Evolutionary conservation across 2,329 filamentous ascomycete species (phyloP), one percentile per base, ranked within the genome.

Genomic region (Aschersonia sp.): DNA sequence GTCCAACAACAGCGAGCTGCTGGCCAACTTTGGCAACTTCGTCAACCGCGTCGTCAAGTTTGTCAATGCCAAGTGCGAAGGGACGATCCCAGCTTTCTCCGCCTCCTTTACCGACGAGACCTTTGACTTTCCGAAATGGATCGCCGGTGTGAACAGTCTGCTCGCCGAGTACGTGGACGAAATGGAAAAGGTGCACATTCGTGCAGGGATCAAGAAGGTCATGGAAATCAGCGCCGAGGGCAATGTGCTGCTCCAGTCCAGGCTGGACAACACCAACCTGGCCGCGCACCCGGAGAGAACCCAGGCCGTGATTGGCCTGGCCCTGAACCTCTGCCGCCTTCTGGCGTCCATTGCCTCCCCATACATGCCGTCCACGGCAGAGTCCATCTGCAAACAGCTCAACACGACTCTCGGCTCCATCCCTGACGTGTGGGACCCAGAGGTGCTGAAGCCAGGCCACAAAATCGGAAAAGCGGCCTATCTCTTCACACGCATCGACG

Each of bases 1-100:
- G 37, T 74, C 78, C 55, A 95, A 95, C 73, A 95, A 96, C 71
- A 88, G 84, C 59, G 86, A 92, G 60, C 75, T 96, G n/a, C 65
- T 85, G 45, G 81, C 82, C 63, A 85, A 84, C 63, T 70, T 85
- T 41, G 82, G 82, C 47, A 87, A 88, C 64, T 78, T 87, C 56
- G 80, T 84, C 60, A 83, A 85, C 65, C 75, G 83, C 47, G 71
- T 85, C 31, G 71, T 87, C 65, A 87, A 87, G 67, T 84, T 87
- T 60, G 75, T 83, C 63, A 80, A 87, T 65, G 73, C 83, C 57
- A 88, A 87, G 63, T 84, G 85, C 61, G 78, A 80, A 50, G 77
- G 79, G 47, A 70, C 79, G 31, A 72, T 90, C 8, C 85, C 86
- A 11, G 79, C 81, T 50, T 75, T 70, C 54, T 66, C 69, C 35